Evolutionary conservation across 2,329 filamentous ascomycete species (phyloP).

Genomic region (Fusarium poae): DNA sequence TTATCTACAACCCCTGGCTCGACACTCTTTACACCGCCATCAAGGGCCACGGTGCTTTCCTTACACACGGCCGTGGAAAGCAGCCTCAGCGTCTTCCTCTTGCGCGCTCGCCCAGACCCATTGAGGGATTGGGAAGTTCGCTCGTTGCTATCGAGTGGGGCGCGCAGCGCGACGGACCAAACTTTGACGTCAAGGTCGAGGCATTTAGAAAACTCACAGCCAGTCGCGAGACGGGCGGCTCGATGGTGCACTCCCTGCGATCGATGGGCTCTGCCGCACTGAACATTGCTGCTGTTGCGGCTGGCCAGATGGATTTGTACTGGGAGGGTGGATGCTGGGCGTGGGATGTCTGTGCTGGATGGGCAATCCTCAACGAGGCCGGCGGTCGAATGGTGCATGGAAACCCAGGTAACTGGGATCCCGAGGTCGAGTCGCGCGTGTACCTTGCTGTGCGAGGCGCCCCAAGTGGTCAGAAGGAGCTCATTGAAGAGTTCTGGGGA

Average conservation of each 20-base stretch:
- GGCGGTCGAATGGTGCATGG: constrained; percentile 79
- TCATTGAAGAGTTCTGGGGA: constrained; percentile 74
- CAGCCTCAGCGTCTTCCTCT: constrained; percentile 58
- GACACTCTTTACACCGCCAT: constrained; percentile 77
- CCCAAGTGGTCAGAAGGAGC: constrained; percentile 69
- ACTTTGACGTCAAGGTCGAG: constrained; percentile 76
- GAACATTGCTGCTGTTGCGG: constrained; percentile 79
- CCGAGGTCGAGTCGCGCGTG: constrained; percentile 68
- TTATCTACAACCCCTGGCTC: constrained; percentile 85
- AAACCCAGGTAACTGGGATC: constrained; percentile 80
- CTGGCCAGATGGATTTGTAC: constrained; percentile 78
- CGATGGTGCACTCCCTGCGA: constrained; percentile 82
- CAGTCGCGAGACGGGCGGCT: constrained; percentile 71
- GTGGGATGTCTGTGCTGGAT: constrained; percentile 87
- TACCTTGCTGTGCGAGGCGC: constrained; percentile 75
- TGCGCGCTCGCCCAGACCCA: constrained; percentile 63
- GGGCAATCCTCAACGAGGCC: constrained; percentile 80
- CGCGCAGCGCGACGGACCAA: constrained; percentile 73
- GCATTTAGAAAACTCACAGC: constrained; percentile 74
- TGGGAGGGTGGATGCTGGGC: constrained; percentile 90
- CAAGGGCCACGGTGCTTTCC: constrained; percentile 74
- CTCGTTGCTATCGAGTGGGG: constrained; percentile 83
- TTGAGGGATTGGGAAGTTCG: constrained; percentile 71
- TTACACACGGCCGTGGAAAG: constrained; percentile 60
- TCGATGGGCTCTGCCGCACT: constrained; percentile 79